Evolutionary conservation across 495 filamentous ascomycete genomes (phyloP), one percentile per base, ranked within the genome.

Genomic region (Aspergillus avenaceus): DNA sequence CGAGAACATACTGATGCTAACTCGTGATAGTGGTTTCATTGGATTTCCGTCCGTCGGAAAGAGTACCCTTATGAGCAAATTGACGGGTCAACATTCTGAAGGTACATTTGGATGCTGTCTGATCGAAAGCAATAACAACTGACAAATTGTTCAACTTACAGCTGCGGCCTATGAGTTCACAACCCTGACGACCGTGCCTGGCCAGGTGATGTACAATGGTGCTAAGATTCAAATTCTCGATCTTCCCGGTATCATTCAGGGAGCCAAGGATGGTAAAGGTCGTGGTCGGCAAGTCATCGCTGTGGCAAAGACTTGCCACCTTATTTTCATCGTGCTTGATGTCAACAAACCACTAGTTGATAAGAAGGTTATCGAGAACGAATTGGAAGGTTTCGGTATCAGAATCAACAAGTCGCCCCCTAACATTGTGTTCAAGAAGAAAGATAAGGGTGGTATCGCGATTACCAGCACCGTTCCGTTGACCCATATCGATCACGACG

Each of bases 191-290:
- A 96, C 91, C 45, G 93, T 98, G 23, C 93, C 93, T 43, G 93
- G 93, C 41, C 95, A 97, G 76, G 92, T 98, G 38, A 71, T 86
- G 59, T 97, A 97, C 71, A 97, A 97, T 66, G 93, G 92, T 49
- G 93, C 93, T 27, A 95, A 95, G 61, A 89, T 98, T 60, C 93
- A 98, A 70, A 98, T 98, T 80, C 85, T 98, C 36, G 93, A 98
- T 83, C 79, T 98, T 58, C 93, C 93, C 8, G 93, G 93, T 82
- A 98, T 98, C 63, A 98, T 98, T 55, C 86, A 97, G 71, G 93
- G 93, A 61, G 93, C 93, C 48, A 98, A 98, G 70, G 93, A 98
- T 69, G 93, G 93, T 47, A 95, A 96, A 69, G 93, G 93, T 77
- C 86, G 93, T 77, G 93, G 93, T 78, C 85, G 95, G 57, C 93